Base-by-base conservation (phyloP, 73 alveolate species). In the Uronychia binucleata region DNA sequence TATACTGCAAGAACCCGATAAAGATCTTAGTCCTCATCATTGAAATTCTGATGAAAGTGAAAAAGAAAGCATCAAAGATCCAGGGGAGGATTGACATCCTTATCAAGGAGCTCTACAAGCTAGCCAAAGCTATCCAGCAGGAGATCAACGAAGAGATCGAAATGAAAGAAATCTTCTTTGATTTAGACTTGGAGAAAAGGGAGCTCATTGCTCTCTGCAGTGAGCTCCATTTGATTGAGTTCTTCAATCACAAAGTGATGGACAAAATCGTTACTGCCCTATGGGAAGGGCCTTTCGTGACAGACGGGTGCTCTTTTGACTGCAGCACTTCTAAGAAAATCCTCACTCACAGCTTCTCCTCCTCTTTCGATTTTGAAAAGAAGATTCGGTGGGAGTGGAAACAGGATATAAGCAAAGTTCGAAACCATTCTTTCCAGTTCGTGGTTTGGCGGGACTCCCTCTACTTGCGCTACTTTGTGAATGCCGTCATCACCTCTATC, bases 211-310 rank as follows among this genome's bases (percentile, higher is more conserved):
- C 28, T 75, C 28, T 75, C 32, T 26, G 28, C 5, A 26, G 59
- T 26, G 28, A 75, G 28, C 32, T 28, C 30, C 28, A 75, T 26
- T 58, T 75, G 1, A 75, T 75, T 13, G 28, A 26, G 30, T 28
- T 75, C 28, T 30, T 75, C 8, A 26, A 75, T 28, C 58, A 75
- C 8, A 25, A 75, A 75, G 19, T 75, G 8, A 26, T 28, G 28
- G 81, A 30, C 5, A 75, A 75, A 27, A 75, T 75, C 32, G 30
- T 75, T 26, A 28, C 46, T 75, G 81, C 19, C 19, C 28, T 75
- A 8, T 75, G 81, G 81, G 58, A 75, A 5, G 81, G 81, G n/a
- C 81, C 81, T 26, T 32, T 26, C 30, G 28, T 32, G 32, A 28
- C 32, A 13, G 81, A 75, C 1, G 81, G 81, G 30, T 26, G 81